Conservation (phyloP, 148 eudicot species). For the Rhododendron henanense region DNA sequence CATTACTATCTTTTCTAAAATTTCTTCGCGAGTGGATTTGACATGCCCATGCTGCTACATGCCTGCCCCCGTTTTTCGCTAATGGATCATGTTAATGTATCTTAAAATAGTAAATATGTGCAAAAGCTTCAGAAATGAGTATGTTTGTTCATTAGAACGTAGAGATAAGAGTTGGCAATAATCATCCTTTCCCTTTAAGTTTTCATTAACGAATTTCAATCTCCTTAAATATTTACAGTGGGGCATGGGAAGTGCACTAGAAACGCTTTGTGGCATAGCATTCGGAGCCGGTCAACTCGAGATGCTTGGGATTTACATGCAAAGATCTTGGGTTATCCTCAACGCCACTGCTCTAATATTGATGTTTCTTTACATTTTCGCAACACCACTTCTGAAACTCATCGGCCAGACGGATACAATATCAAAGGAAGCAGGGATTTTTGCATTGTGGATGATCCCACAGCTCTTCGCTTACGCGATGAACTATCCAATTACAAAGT, state of each 20-base stretch:
- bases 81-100: no score
- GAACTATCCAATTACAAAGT: constrained; percentile 21
- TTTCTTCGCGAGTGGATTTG: no score
- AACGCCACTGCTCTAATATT: constrained; percentile 17
- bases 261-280: constrained; percentile 42
- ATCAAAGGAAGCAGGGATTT: constrained; percentile 24
- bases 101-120: no score
- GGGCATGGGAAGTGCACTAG: constrained; percentile 41
- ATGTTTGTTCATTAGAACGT: no score
- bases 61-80: no score
- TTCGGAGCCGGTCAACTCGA: constrained; percentile 29
- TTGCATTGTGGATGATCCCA: constrained; percentile 36
- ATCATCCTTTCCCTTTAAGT: neutral
- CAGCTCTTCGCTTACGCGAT: constrained; percentile 39
- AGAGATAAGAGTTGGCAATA: neutral
- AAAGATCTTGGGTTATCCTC: constrained; percentile 37
- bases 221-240: constrained; percentile 1
- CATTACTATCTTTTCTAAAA: no score
- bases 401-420: constrained; percentile 24
- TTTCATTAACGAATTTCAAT: neutral
- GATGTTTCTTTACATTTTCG: constrained; percentile 25
- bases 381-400: constrained; percentile 26
- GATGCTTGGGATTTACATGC: constrained; percentile 26
- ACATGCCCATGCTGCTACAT: no score
- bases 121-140: no score